Evolutionary conservation across 2,329 filamentous ascomycete species (phyloP).

Genomic region (Lachnellula arida): DNA sequence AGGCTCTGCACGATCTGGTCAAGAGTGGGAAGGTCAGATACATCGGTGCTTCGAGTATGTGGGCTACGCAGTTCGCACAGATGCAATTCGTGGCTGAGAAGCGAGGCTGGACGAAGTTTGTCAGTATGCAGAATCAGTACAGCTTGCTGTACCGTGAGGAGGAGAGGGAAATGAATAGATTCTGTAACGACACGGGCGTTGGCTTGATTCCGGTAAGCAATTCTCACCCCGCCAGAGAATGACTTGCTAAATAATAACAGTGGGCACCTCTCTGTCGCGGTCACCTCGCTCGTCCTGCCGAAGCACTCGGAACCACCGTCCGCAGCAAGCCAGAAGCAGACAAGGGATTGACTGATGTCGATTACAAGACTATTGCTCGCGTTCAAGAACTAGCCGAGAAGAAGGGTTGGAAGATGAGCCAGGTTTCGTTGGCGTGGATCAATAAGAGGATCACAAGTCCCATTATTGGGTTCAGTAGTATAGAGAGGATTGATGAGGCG

Average conservation of each 20-base stretch:
- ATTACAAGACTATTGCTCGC: constrained; percentile 47
- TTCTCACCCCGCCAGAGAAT: background rate
- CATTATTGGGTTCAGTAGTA: constrained; percentile 48
- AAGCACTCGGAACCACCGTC: constrained; percentile 18
- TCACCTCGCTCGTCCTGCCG: constrained; percentile 30
- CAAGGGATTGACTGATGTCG: constrained; percentile 37
- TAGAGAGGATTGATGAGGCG: constrained; percentile 49
- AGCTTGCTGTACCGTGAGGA: constrained; percentile 55
- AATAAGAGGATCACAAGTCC: constrained; percentile 42
- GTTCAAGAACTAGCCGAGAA: constrained; percentile 54
- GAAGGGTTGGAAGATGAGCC: constrained; percentile 52
- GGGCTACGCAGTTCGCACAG: constrained; percentile 44
- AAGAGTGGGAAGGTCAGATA: constrained; percentile 53
- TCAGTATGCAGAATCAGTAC: constrained; percentile 54
- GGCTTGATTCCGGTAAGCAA: constrained; percentile 34
- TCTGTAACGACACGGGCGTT: constrained; percentile 40
- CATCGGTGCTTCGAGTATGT: constrained; percentile 47
- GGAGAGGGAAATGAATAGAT: constrained; percentile 41
- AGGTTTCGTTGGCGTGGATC: constrained; percentile 53
- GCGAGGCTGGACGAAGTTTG: constrained; percentile 52
- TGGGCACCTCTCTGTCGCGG: constrained; percentile 35
- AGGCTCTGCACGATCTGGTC: constrained; percentile 55
- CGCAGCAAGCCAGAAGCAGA: constrained; percentile 28
- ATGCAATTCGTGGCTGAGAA: constrained; percentile 49
- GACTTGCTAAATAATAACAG: constrained; percentile 6